Conservation (phyloP, 495 filamentous ascomycete species). For the Pseudoneurospora amorphoporcata region DNA sequence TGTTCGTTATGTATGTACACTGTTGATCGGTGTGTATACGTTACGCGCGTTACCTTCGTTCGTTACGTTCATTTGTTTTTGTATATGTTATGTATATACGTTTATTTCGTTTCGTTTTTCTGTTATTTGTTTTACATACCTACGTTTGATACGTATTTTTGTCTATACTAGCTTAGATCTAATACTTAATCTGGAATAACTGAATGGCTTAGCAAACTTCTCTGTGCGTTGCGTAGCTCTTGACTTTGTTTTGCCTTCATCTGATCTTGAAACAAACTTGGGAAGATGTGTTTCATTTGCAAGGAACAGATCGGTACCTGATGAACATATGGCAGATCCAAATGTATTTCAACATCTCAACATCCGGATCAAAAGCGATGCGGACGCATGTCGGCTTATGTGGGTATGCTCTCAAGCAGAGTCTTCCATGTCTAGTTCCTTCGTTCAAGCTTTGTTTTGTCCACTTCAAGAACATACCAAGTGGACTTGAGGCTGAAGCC, state of each 20-base stretch:
- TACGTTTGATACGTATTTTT: background rate
- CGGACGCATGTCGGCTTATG: background rate
- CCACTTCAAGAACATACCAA: background rate
- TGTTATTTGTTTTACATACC: slow-evolving; percentile 1
- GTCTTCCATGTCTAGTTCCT: too few species aligned
- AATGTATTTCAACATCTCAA: background rate
- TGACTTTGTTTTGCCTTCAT: background rate
- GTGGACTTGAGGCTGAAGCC: background rate
- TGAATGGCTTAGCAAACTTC: background rate
- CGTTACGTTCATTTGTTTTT: background rate
- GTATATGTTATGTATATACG: slow-evolving; percentile 4
- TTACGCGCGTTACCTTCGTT: slow-evolving; percentile 3
- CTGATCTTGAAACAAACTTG: background rate
- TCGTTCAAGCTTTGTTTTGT: too few species aligned
- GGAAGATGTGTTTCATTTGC: background rate
- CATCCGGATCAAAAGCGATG: background rate
- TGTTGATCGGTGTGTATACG: slow-evolving; percentile 2
- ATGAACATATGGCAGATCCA: background rate
- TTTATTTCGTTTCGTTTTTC: slow-evolving; percentile 2
- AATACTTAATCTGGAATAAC: background rate
- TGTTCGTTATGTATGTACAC: slow-evolving; percentile 5
- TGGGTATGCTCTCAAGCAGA: background rate
- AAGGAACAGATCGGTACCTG: background rate
- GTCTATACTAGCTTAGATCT: background rate
- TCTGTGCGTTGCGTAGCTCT: background rate